These are phyloP conservation scores for Microstegium vimineum DNA, from an alignment of 176 grass and related monocot species.

Conservation along the genomic window DNA sequence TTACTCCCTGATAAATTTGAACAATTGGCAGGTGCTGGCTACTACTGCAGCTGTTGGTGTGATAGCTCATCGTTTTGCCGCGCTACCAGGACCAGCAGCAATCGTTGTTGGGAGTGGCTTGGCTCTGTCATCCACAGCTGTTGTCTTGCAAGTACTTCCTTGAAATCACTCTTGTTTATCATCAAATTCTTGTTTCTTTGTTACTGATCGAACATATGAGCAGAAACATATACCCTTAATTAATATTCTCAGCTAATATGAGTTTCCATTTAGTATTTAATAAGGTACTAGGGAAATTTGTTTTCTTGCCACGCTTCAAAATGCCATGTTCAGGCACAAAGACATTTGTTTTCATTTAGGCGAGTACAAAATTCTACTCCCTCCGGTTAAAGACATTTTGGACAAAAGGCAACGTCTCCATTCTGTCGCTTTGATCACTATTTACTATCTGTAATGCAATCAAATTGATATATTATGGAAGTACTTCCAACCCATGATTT, in stretches of 20 bases:
- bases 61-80: constrained; percentile 61
- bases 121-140: constrained; percentile 94
- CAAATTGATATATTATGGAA: background rate
- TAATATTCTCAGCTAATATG: background rate
- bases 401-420: background rate
- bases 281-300: background rate
- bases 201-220: background rate
- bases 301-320: constrained; percentile 1
- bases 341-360: constrained; percentile 6
- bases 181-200: background rate
- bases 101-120: constrained; percentile 95
- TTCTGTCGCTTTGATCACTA: background rate
- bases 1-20: constrained; percentile 25
- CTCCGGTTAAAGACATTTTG: background rate
- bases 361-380: background rate
- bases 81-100: constrained; percentile 73
- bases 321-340: background rate
- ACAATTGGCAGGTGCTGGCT: constrained; percentile 60
- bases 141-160: constrained; percentile 84
- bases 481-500: background rate
- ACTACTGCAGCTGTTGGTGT: constrained; percentile 83
- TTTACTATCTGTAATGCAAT: background rate
- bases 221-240: background rate
- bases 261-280: background rate
- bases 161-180: background rate